Evolutionary conservation across 305 asterid species (phyloP), one percentile per base, ranked within the genome.

Genomic region (Andrographis paniculata): DNA sequence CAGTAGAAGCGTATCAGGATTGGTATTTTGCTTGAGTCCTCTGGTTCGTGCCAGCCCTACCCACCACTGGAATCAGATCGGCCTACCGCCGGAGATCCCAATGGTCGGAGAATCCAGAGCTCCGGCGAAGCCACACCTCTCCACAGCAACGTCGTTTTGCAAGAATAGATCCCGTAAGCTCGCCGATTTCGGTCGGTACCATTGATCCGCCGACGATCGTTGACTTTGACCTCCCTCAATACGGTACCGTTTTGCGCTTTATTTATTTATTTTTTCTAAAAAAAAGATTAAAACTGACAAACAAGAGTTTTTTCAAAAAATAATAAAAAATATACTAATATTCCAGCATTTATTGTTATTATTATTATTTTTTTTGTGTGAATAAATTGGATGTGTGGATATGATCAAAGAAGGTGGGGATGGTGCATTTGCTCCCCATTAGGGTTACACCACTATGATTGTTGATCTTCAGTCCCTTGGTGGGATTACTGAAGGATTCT

Each of bases 121-220:
- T 16, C 64, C 71, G 33, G 45, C 58, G 19, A 69, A 56, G 57
- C 55, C 74, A 15, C 59, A 50, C 5, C 1, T 13, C n/a, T 45
- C 35, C 33, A 42, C 35, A 30, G 43, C 27, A 36, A 63, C 73
- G 59, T 14, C 74, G 56, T 45, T 75, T 45, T 62, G 80, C 61
- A 78, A 75, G 69, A 75, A 72, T 22, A 50, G 87, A 50, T 75
- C 87, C 5, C 64, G 80, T 22, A 78, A 78, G 65, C 80, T 78
- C n/a, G 79, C 78, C 7, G 77, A 75, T 56, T 64, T 72, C 17
- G 87, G 87, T 36, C 59, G 76, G 74, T 62, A 55, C 55, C 74
- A 56, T 59, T 71, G 61, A 68, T 45, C 22, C 18, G 13, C 9
- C 16, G 4, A 10, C 50, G 55, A 56, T 11, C 53, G 56, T 67